Percentiles rank a stretch among this genome's conserved stretches.
These are phyloP conservation scores for Venturia oleaginea DNA, from an alignment of 2,329 filamentous ascomycete species.

Conservation along the genomic window DNA sequence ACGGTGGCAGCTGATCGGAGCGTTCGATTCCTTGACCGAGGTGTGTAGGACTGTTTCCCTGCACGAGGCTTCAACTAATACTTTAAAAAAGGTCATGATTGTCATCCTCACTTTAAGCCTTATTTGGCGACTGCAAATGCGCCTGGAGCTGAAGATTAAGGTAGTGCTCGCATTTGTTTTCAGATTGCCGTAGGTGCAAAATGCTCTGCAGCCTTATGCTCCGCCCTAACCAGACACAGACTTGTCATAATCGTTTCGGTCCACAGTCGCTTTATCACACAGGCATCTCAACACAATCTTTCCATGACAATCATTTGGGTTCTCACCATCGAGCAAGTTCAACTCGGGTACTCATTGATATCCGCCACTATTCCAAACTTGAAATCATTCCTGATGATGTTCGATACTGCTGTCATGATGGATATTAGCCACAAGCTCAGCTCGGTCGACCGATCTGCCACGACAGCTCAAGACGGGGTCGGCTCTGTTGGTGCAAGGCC, in stretches of 20 bases:
- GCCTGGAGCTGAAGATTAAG: constrained; percentile 11
- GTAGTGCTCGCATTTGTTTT: constrained; percentile 15
- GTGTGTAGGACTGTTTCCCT: constrained; percentile 3
- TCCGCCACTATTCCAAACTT: constrained; percentile 23
- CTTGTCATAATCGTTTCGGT: constrained; percentile 16
- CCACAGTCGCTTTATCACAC: constrained; percentile 15
- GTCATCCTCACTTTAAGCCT: constrained; percentile 7
- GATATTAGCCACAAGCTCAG: constrained; percentile 9
- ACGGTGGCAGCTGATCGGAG: constrained; percentile 14
- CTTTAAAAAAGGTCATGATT: neutral
- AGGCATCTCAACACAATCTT: constrained; percentile 10
- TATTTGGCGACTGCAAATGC: constrained; percentile 15
- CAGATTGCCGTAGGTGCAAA: constrained; percentile 11
- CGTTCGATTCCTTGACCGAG: constrained; percentile 14
- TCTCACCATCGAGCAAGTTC: constrained; percentile 20
- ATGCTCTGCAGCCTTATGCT: constrained; percentile 4
- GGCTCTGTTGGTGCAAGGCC: neutral
- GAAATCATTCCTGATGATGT: constrained; percentile 21
- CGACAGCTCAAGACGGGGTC: neutral
- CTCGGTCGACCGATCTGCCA: neutral
- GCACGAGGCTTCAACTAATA: neutral
- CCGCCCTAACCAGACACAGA: constrained; percentile 13
- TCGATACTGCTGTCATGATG: constrained; percentile 16
- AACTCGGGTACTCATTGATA: constrained; percentile 22
- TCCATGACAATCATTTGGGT: constrained; percentile 14